A percentile compares a stretch with the other conserved stretches of the same genome.
Evolutionary conservation across 2,329 filamentous ascomycete genomes (phyloP).

Genomic region (Claviceps sp.): DNA sequence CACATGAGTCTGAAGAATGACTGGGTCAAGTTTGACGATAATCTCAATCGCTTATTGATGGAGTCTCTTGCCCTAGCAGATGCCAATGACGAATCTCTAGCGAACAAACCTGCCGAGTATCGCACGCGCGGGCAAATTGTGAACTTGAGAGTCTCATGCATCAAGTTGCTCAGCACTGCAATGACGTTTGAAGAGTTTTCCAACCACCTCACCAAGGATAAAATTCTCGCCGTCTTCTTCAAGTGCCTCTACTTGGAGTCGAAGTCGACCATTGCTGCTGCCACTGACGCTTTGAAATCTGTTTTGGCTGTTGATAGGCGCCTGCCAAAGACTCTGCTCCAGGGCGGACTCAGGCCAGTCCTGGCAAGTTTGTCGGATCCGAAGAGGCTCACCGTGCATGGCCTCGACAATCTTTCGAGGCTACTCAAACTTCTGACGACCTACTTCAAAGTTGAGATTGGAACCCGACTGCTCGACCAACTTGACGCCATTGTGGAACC

Average conservation of each 20-base stretch:
- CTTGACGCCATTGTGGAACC: slow-evolving; percentile 82
- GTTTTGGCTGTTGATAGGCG: slow-evolving; percentile 83
- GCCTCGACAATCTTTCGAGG: slow-evolving; percentile 79
- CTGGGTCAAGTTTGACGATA: slow-evolving; percentile 84
- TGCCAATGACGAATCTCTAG: slow-evolving; percentile 82
- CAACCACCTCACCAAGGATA: slow-evolving; percentile 50
- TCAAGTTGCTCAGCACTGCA: slow-evolving; percentile 82
- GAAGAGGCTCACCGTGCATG: slow-evolving; percentile 75
- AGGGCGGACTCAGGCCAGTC: slow-evolving; percentile 89
- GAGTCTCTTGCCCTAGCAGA: slow-evolving; percentile 90
- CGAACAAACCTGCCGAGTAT: slow-evolving; percentile 86
- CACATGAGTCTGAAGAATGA: slow-evolving; percentile 80
- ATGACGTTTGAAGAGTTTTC: slow-evolving; percentile 89
- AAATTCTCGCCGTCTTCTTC: slow-evolving; percentile 93
- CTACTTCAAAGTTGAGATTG: slow-evolving; percentile 99
- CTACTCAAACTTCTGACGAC: slow-evolving; percentile 85
- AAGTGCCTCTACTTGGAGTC: slow-evolving; percentile 93
- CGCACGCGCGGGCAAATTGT: slow-evolving; percentile 93
- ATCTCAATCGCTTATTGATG: slow-evolving; percentile 78
- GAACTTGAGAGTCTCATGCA: slow-evolving; percentile 80
- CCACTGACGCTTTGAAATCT: slow-evolving; percentile 77
- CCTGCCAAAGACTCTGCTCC: slow-evolving; percentile 85
- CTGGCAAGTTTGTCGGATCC: slow-evolving; percentile 91
- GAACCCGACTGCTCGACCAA: slow-evolving; percentile 81
- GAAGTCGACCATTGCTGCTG: slow-evolving; percentile 81